phyloP scores from a whole-genome alignment of 2,329 filamentous ascomycete genomes.

The Ilyonectria mors-panacis region DNA sequence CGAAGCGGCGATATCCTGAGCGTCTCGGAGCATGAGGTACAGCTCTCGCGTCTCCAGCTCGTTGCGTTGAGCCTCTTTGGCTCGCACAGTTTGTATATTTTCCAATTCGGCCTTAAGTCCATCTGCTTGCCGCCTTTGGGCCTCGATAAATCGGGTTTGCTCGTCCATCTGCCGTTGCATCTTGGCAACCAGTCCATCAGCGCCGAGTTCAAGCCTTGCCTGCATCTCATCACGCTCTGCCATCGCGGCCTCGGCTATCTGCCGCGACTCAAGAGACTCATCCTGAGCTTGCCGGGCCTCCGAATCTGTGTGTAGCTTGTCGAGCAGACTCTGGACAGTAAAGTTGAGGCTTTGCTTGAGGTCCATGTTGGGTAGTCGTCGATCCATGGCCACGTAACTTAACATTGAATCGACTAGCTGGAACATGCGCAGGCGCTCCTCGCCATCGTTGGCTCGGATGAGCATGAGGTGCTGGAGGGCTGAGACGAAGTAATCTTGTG shows the following conservation, averaged over 20 bases:
- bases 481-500: constrained; percentile 96
- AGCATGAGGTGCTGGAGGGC: constrained; percentile 95
- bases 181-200: constrained; percentile 93
- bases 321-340: constrained; percentile 93
- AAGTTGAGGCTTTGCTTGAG: constrained; percentile 98
- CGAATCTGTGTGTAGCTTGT: constrained; percentile 96
- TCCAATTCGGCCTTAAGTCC: constrained; percentile 91
- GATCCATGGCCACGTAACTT: constrained; percentile 98
- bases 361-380: constrained; percentile 95
- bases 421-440: constrained; percentile 95
- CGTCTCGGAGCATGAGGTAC: constrained; percentile 98
- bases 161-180: constrained; percentile 95
- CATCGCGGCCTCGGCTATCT: constrained; percentile 95
- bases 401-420: constrained; percentile 99
- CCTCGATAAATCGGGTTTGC: constrained; percentile 90
- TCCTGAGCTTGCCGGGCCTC: constrained; percentile 94
- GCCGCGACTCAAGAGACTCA: constrained; percentile 89
- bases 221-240: constrained; percentile 97
- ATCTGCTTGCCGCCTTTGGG: constrained; percentile 88
- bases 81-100: constrained; percentile 86
- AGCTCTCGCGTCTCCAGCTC: constrained; percentile 96
- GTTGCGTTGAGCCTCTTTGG: constrained; percentile 93
- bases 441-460: constrained; percentile 90
- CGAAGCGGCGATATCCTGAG: constrained; percentile 94
- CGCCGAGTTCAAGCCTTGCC: constrained; percentile 88